phyloP scores from a whole-genome alignment of 441 rosid species.

The Daphne laureola region DNA sequence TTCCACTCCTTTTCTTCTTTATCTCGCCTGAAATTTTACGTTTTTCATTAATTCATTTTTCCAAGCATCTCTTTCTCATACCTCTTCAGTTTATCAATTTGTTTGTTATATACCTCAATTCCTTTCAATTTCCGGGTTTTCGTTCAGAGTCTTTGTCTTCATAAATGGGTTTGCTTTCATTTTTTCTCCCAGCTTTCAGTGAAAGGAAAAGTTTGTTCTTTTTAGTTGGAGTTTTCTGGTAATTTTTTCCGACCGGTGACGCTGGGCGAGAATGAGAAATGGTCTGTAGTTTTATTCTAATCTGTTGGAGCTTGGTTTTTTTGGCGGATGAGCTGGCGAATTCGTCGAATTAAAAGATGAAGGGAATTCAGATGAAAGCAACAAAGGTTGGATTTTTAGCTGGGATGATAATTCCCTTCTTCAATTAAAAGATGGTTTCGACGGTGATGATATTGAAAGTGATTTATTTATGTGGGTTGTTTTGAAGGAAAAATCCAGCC shows the following conservation, averaged over 20 bases:
- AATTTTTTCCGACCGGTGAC: constrained; percentile 6
- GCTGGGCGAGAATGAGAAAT: constrained; percentile 16
- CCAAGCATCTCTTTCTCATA: constrained; percentile 6
- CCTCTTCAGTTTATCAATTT: background rate
- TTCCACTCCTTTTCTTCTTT: constrained; percentile 24
- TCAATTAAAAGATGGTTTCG: constrained; percentile 74
- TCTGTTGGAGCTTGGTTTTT: constrained; percentile 69
- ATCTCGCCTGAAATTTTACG: constrained; percentile 16
- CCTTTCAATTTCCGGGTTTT: background rate
- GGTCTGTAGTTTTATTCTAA: constrained; percentile 89
- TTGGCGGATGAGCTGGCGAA: constrained; percentile 60
- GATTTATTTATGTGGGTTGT: constrained; percentile 79
- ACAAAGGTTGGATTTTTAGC: constrained; percentile 60
- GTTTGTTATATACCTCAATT: background rate
- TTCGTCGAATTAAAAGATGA: constrained; percentile 73
- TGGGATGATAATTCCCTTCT: constrained; percentile 82
- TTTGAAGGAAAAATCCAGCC: constrained; percentile 69
- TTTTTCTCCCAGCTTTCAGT: constrained; percentile 4
- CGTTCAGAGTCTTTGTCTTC: constrained; percentile 3
- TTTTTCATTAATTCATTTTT: constrained; percentile 7
- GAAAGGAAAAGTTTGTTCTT: background rate
- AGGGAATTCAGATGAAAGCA: constrained; percentile 33
- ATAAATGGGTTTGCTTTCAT: background rate
- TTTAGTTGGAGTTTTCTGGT: constrained; percentile 12
- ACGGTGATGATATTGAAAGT: constrained; percentile 62